A percentile compares a stretch with the other conserved stretches of the same genome.
These are phyloP conservation scores for Gloeophyllum trabeum DNA, from an alignment of 768 basidiomycete genomes.

Conservation along the genomic window DNA sequence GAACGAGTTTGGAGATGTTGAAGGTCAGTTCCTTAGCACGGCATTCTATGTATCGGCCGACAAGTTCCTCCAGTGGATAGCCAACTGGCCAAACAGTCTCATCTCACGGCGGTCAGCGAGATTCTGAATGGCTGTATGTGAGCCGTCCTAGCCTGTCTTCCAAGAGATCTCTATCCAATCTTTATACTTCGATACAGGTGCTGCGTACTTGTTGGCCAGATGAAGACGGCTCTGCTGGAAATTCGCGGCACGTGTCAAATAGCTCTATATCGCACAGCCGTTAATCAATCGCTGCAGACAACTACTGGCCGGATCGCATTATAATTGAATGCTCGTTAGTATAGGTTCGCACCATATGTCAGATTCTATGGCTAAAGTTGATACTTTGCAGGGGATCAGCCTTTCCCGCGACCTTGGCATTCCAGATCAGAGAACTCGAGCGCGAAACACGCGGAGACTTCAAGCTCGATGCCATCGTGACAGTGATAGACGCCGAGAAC, in stretches of 20 bases:
- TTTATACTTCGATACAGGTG: conserved; percentile 38
- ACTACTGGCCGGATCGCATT: conserved; percentile 79
- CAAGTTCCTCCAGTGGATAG: conserved; percentile 66
- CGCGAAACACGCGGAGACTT: conserved; percentile 64
- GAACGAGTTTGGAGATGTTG: conserved; percentile 93
- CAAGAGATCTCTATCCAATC: not conserved
- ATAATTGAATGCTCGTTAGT: conserved; percentile 91
- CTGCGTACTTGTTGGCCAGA: conserved; percentile 89
- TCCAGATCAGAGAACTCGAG: conserved; percentile 88
- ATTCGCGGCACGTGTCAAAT: conserved; percentile 50
- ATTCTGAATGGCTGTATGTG: conserved; percentile 96
- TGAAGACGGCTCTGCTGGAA: conserved; percentile 84
- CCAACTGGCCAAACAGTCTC: conserved; percentile 77
- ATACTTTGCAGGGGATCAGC: conserved; percentile 66
- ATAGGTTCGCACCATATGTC: not conserved
- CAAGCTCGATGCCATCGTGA: conserved; percentile 82
- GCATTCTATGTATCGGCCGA: too few relatives aligned
- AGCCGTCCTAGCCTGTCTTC: conserved; percentile 11
- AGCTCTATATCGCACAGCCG: not conserved
- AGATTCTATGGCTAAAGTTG: not conserved
- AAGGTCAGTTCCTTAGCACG: conserved; percentile 36
- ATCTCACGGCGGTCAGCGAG: conserved; percentile 80
- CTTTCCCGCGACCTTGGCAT: conserved; percentile 90
- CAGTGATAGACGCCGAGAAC: conserved; percentile 86
- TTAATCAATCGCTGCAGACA: conserved; percentile 39